phyloP scores from a whole-genome alignment of 1,284 basidiomycete genomes.

The Sanghuangporus sanghuang region DNA sequence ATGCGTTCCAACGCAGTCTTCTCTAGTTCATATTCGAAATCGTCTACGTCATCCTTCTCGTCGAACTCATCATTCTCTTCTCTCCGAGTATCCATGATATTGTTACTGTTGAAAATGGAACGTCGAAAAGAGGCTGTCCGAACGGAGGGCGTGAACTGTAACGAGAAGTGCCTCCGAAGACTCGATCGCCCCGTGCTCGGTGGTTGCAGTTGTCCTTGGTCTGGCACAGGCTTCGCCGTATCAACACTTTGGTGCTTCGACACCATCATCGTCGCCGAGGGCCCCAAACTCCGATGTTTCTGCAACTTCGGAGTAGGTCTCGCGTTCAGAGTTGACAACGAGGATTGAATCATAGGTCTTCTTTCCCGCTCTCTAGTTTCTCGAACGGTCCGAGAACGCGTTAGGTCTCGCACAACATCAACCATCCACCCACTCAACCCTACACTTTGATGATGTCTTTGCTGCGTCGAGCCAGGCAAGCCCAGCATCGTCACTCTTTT shows the following conservation, averaged over 20 bases:
- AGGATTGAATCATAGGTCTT: background rate
- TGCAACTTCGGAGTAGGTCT: background rate
- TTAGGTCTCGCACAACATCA: slow-evolving; percentile 67
- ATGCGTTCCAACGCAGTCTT: slow-evolving; percentile 37
- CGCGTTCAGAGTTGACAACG: background rate
- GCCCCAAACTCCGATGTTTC: slow-evolving; percentile 24
- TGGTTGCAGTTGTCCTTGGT: background rate
- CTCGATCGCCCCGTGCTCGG: background rate
- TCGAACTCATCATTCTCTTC: background rate
- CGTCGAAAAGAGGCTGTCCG: background rate
- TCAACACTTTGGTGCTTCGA: slow-evolving; percentile 21
- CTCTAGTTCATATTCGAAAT: slow-evolving; percentile 35
- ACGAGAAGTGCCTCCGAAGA: slow-evolving; percentile 39
- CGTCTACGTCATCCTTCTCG: slow-evolving; percentile 27
- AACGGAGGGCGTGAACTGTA: slow-evolving; percentile 59
- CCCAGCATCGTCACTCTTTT: slow-evolving; percentile 12
- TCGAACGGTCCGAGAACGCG: slow-evolving; percentile 24
- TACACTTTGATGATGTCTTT: slow-evolving; percentile 34
- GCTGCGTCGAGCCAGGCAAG: slow-evolving; percentile 20
- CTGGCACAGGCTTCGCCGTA: background rate
- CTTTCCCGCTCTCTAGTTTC: background rate
- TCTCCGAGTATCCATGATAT: background rate
- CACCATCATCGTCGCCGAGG: background rate
- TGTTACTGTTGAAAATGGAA: background rate
- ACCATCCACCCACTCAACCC: slow-evolving; percentile 70